Evolutionary conservation across 1,284 basidiomycete genomes (phyloP).

Genomic region (Athelia sp.): DNA sequence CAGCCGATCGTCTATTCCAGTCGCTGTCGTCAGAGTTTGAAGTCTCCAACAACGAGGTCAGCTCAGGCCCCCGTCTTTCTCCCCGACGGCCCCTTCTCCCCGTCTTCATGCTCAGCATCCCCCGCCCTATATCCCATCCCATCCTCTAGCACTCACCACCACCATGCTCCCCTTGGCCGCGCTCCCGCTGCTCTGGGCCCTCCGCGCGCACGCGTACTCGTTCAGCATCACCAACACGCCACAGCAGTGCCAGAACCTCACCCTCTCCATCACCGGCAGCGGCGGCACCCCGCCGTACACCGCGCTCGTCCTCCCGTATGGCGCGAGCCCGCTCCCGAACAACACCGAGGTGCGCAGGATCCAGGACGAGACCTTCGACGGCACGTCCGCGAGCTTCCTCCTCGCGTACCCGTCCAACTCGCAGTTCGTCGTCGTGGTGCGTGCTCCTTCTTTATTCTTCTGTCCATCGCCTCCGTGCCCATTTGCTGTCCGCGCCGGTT

Average conservation of each 20-base stretch:
- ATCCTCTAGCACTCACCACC: background rate
- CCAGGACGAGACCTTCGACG: constrained; percentile 47
- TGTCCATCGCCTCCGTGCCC: constrained; percentile 2
- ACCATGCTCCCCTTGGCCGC: background rate
- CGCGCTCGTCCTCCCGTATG: constrained; percentile 61
- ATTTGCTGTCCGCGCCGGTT: too few relatives aligned
- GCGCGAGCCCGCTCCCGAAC: constrained; percentile 53
- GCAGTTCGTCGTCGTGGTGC: constrained; percentile 70
- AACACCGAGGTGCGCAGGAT: constrained; percentile 63
- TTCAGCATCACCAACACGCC: constrained; percentile 28
- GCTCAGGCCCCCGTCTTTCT: too few relatives aligned
- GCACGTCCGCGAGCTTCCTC: constrained; percentile 44
- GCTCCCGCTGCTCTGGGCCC: background rate
- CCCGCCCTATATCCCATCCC: background rate
- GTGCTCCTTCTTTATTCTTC: constrained; percentile 23
- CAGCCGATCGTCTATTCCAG: background rate
- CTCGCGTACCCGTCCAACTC: constrained; percentile 64
- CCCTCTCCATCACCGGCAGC: constrained; percentile 47
- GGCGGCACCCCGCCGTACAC: constrained; percentile 63
- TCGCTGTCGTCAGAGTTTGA: background rate
- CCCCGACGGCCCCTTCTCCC: background rate
- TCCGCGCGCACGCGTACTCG: background rate
- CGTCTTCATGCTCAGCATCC: background rate
- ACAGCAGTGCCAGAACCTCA: constrained; percentile 59
- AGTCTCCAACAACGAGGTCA: background rate